Percentiles rank a stretch among this genome's conserved stretches.
These are phyloP conservation scores for Byssothecium circinans DNA, from an alignment of 2,329 filamentous ascomycete genomes.

Conservation along the genomic window DNA sequence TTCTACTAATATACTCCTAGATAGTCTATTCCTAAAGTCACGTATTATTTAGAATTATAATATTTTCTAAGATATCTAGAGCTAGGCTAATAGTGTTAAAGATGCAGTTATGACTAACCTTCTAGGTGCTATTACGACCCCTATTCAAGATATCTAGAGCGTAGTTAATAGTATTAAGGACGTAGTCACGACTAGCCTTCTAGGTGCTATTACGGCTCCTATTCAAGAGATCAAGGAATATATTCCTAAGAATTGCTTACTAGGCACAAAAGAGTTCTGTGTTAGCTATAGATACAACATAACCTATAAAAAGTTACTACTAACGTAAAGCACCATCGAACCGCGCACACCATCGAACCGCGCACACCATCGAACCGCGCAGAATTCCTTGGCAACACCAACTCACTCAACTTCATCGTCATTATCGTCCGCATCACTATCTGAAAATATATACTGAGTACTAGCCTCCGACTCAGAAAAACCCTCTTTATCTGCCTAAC, in stretches of 20 bases:
- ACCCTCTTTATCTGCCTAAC: no score
- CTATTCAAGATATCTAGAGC: background rate
- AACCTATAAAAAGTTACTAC: constrained; percentile 5
- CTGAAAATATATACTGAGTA: no score
- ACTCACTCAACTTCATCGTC: no score
- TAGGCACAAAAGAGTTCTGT: constrained; percentile 6
- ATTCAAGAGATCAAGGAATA: constrained; percentile 3
- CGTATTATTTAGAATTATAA: constrained; percentile 1
- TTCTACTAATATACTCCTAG: constrained; percentile 1
- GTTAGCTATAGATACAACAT: constrained; percentile 2
- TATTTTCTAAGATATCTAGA: constrained; percentile 5
- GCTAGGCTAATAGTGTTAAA: constrained; percentile 1
- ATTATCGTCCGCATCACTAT: no score
- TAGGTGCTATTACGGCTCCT: background rate
- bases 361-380: no score
- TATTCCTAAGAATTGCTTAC: constrained; percentile 4
- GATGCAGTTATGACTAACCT: background rate
- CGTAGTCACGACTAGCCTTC: background rate
- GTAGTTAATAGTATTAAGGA: background rate
- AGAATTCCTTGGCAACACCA: no score
- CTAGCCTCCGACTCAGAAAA: no score
- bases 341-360: no score
- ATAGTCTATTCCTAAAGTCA: constrained; percentile 1
- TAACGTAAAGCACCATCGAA: no score
- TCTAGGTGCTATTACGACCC: background rate